Conservation (phyloP, 148 eudicot genomes). For the Chenopodium berlandieri region DNA sequence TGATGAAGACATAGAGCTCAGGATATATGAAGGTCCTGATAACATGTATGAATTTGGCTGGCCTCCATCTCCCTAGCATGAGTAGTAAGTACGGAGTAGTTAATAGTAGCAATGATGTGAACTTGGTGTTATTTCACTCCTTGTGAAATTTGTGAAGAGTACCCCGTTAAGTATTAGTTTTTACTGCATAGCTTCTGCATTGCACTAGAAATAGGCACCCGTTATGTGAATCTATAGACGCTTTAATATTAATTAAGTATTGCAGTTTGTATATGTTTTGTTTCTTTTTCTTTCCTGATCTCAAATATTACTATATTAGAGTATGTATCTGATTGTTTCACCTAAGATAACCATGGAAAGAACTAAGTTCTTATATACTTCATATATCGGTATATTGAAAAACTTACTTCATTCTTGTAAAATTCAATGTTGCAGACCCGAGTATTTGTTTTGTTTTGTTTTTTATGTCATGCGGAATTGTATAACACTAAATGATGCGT, state of each 20-base stretch:
- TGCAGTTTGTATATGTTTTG: slow-evolving; percentile 23
- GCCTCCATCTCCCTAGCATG: slow-evolving; percentile 66
- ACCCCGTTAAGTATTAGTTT: not conserved
- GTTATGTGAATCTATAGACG: slow-evolving; percentile 24
- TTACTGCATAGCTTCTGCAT: slow-evolving; percentile 19
- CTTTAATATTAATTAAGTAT: slow-evolving; percentile 23
- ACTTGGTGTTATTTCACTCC: slow-evolving; percentile 6
- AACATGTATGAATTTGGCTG: slow-evolving; percentile 45
- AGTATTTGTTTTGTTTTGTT: not conserved
- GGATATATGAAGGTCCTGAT: slow-evolving; percentile 39
- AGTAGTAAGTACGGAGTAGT: not conserved
- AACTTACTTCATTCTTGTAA: not conserved
- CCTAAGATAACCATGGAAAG: not conserved
- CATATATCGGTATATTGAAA: not conserved
- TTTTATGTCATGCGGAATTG: not conserved
- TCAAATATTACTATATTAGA: not conserved
- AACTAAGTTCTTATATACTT: too few relatives aligned
- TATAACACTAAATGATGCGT: too few relatives aligned
- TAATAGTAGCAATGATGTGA: not conserved
- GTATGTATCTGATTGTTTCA: not conserved
- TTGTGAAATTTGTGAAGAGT: slow-evolving; percentile 27
- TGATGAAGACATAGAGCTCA: slow-evolving; percentile 48
- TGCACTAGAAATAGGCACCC: not conserved
- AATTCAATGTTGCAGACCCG: too few relatives aligned
- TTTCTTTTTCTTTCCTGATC: not conserved